Evolutionary conservation across 1,139 yeast species (phyloP).

Genomic region (Kodamaea derodonti): DNA sequence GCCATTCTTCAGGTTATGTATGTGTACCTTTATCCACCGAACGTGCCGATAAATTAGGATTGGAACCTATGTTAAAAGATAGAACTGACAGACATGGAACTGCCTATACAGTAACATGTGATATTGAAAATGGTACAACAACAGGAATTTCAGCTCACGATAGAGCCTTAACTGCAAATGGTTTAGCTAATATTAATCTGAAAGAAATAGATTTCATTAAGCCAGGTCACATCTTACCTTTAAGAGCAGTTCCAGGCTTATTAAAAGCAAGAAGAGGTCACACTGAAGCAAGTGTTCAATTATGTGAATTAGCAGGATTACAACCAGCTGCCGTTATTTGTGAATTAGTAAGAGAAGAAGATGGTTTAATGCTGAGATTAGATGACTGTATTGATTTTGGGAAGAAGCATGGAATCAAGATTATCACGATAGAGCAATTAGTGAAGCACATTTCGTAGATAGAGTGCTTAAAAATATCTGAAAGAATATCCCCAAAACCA

Average conservation of each 20-base stretch:
- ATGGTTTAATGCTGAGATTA: conserved; percentile 93
- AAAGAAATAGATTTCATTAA: conserved; percentile 66
- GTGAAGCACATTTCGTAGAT: conserved; percentile 40
- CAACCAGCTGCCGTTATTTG: conserved; percentile 91
- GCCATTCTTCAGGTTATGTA: conserved; percentile 86
- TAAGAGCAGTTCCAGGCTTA: conserved; percentile 87
- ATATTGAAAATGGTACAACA: conserved; percentile 81
- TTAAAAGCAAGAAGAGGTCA: conserved; percentile 87
- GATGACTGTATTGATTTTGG: conserved; percentile 80
- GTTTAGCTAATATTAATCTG: conserved; percentile 59
- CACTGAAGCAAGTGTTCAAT: conserved; percentile 94
- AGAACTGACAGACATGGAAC: conserved; percentile 89
- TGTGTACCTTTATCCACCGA: conserved; percentile 83
- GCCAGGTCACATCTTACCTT: conserved; percentile 93
- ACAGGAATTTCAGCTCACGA: conserved; percentile 97
- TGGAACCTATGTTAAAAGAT: conserved; percentile 72
- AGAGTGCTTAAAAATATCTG: no score
- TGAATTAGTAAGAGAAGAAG: conserved; percentile 89
- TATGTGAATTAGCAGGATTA: conserved; percentile 72
- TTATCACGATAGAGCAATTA: conserved; percentile 78
- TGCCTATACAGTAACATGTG: conserved; percentile 93
- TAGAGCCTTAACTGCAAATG: conserved; percentile 76
- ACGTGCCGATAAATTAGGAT: conserved; percentile 73
- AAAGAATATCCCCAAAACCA: no score
- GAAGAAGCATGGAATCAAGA: conserved; percentile 56